Evolutionary conservation across 495 filamentous ascomycete genomes (phyloP), one percentile per base, ranked within the genome.

Genomic region (Trichoderma orchidacearum): DNA sequence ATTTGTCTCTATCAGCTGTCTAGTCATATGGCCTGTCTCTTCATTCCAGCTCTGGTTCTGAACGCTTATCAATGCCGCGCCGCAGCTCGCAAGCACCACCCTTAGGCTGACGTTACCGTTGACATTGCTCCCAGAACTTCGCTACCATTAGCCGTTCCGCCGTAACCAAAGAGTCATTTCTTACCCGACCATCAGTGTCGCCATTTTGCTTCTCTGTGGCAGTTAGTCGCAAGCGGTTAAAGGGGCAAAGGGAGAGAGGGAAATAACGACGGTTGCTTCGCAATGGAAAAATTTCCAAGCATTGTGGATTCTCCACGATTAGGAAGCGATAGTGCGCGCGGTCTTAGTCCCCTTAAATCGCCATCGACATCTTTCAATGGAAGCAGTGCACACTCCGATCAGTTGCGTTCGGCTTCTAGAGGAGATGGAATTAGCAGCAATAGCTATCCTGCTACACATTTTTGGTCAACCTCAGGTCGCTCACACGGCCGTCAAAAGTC

Each of bases 401-500:
- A n/a, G n/a, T n/a, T n/a, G n/a, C n/a, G n/a, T n/a, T n/a, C n/a
- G n/a, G n/a, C n/a, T n/a, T n/a, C n/a, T n/a, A n/a, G n/a, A n/a
- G n/a, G n/a, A n/a, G n/a, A 48, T 23, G 21, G 21, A 6, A 11
- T 35, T 3, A 25, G n/a, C 27, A 6, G 4, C 41, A 48, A 48
- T 48, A 23, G 41, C 18, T 48, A 48, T 25, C 41, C 41, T 7
- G 41, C 41, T 18, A n/a, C 18, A 11, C 23, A 23, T 23, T 9
- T 23, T 1, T 48, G 41, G 41, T 48, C 41, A 3, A 8, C 41
- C 7, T 48, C 41, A 2, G 41, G 41, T 8, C 41, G 57, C 54
- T 67, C 70, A 59, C 87, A 91, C 66, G 75, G 77, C 7, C 77
- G 84, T 60, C 85, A 89, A 66, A 90, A 86, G 73, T 94, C 89